Base-by-base conservation (phyloP, 2,329 filamentous ascomycete species). In the Aspergillus sp. region DNA sequence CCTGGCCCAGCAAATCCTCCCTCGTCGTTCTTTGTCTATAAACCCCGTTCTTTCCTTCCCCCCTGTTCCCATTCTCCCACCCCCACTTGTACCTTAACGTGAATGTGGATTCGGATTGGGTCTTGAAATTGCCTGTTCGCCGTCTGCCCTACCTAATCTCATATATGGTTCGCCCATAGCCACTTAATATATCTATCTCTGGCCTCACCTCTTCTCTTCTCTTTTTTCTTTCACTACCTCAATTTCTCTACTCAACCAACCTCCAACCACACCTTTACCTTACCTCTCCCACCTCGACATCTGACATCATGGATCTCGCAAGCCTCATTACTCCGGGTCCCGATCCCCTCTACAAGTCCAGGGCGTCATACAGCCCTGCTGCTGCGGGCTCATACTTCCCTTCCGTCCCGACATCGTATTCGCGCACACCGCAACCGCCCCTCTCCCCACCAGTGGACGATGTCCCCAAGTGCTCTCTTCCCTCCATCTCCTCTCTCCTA, bases 401-500 rank as follows among this genome's bases (percentile, higher is more conserved):
- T 18, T 32, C 64, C 31, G 61, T 58, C 6, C 57, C 69, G 26
- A 68, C 67, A 18, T 69, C 69, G 32, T 68, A 67, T 57, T 68
- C 69, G 59, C 69, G 70, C 54, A 67, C 70, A 16, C 62, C 67
- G 47, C 72, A 73, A 56, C 63, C 71, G 20, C 76, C 76, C 42
- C 66, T 76, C 6, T 78, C 76, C 14, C 75, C 76, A 14, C 76
- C 76, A 18, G 73, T 73, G n/a, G 76, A 77, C 52, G 74, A 77
- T 69, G 89, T 92, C 71, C 78, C 87, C 66, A 93, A 89, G 78
- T 95, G 90, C 71, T 96, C 92, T 54, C 81, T 98, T 59, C 94
- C 94, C 20, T 96, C 94, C 45, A 97, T 98, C 75, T 96, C 92
- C 42, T 94, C 92, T 75, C 84, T 98, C 58, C 83, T 98, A 54